phyloP scores from a whole-genome alignment of 768 basidiomycete genomes.

The Stropharia rugosoannulata region DNA sequence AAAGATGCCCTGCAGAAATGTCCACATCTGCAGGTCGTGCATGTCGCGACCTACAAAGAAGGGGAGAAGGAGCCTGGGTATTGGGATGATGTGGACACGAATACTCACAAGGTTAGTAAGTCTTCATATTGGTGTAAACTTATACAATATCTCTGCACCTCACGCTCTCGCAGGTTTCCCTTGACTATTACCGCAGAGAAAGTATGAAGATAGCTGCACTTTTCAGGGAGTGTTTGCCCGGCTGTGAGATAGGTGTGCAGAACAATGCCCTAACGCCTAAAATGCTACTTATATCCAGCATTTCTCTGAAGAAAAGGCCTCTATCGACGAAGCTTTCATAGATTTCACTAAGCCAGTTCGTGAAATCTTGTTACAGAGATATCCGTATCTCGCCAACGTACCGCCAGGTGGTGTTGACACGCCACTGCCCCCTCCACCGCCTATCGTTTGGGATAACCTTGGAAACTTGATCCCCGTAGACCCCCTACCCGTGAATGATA shows the following conservation, averaged over 20 bases:
- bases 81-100: slow-evolving; percentile 85
- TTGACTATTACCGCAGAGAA: slow-evolving; percentile 92
- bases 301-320: slow-evolving; percentile 80
- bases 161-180: slow-evolving; percentile 60
- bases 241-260: slow-evolving; percentile 73
- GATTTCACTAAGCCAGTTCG: slow-evolving; percentile 87
- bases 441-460: slow-evolving; percentile 55
- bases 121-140: neutral
- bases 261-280: neutral
- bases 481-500: slow-evolving; percentile 20
- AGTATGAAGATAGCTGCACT: slow-evolving; percentile 81
- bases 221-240: slow-evolving; percentile 78
- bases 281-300: neutral
- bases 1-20: slow-evolving; percentile 85
- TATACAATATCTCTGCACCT: neutral
- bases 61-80: slow-evolving; percentile 87
- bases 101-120: slow-evolving; percentile 81
- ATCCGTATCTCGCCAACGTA: slow-evolving; percentile 71
- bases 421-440: slow-evolving; percentile 72
- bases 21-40: slow-evolving; percentile 80
- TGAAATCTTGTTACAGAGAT: slow-evolving; percentile 66
- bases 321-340: slow-evolving; percentile 96
- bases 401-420: slow-evolving; percentile 76
- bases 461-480: slow-evolving; percentile 65
- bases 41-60: slow-evolving; percentile 93